These are phyloP conservation scores for Apium graveolens DNA, from an alignment of 129 eudicot species.

Conservation along the genomic window DNA sequence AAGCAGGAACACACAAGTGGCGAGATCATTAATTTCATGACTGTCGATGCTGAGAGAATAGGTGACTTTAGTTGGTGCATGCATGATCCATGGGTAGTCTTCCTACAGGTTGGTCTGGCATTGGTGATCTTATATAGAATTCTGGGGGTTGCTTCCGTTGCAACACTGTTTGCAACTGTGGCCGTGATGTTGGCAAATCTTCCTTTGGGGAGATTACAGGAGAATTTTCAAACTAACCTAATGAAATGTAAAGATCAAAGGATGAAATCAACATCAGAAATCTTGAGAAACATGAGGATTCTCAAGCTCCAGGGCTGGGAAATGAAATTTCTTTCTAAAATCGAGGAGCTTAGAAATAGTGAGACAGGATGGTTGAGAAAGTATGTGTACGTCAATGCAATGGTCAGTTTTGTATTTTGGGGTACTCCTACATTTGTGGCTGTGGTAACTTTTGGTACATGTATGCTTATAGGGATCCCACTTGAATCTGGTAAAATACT, in stretches of 20 bases:
- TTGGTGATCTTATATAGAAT: slow-evolving; percentile 48
- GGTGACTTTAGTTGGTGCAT: slow-evolving; percentile 55
- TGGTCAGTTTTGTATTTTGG: slow-evolving; percentile 47
- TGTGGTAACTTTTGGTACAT: slow-evolving; percentile 62
- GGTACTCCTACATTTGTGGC: slow-evolving; percentile 77
- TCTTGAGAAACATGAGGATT: slow-evolving; percentile 83
- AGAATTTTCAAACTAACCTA: slow-evolving; percentile 55
- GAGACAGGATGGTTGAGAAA: slow-evolving; percentile 70
- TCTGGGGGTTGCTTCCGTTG: slow-evolving; percentile 67
- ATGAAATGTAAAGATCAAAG: slow-evolving; percentile 82
- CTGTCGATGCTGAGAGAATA: slow-evolving; percentile 82
- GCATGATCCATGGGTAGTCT: slow-evolving; percentile 73
- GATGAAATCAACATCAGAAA: slow-evolving; percentile 86
- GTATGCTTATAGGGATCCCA: slow-evolving; percentile 60
- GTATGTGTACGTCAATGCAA: slow-evolving; percentile 39
- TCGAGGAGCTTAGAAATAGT: slow-evolving; percentile 36
- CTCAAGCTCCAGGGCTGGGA: slow-evolving; percentile 96
- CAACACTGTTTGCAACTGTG: slow-evolving; percentile 52
- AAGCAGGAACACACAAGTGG: slow-evolving; percentile 63
- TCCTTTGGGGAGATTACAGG: slow-evolving; percentile 57
- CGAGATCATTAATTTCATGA: slow-evolving; percentile 76
- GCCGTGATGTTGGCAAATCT: slow-evolving; percentile 52
- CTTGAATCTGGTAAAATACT: slow-evolving; percentile 82
- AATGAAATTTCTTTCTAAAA: slow-evolving; percentile 75
- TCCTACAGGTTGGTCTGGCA: slow-evolving; percentile 61